Evolutionary conservation across 2,329 filamentous ascomycete genomes (phyloP), one percentile per base, ranked within the genome.

Genomic region (Clathrospora elynae): DNA sequence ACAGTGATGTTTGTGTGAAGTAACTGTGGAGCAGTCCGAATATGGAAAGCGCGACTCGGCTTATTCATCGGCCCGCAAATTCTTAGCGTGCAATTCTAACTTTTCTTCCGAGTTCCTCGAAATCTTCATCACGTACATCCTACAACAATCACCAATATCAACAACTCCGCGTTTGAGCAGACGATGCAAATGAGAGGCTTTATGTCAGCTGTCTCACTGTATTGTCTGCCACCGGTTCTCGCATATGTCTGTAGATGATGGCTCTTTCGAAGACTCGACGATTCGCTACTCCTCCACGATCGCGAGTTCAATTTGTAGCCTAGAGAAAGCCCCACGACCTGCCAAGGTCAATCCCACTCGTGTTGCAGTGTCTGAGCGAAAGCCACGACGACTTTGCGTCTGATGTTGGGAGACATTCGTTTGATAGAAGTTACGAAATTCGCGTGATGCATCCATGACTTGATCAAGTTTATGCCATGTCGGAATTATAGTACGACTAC

Each of bases 211-310:
- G 32, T 14, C 6, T 17, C 20, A 18, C 12, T 9, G 12, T 22
- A 12, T 11, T 22, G 12, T 13, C 4, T 22, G 12, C 20, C 5
- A 12, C 18, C 14, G 31, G 12, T 16, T 8, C 31, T 23, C 13
- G 13, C 30, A 16, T 22, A 33, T 33, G 31, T 19, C 32, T 34
- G 34, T 37, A 38, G 25, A 50, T n/a, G n/a, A n/a, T 74, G 88
- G 88, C 88, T 85, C 87, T 88, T 88, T 93, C 88, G 88, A 93
- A 93, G 88, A 88, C 90, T 90, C 88, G 75, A 78, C 78, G 85
- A 79, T 76, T 73, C 71, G 67, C 75, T 76, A 77, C 70, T 78
- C 71, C 62, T 80, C 71, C 81, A 89, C 85, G 82, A 86, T 84
- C 81, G 77, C 87, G 79, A 90, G 88, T 92, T 88, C 92, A 91